Evolutionary conservation across 2,329 filamentous ascomycete genomes (phyloP).

Genomic region (Nemania sp.): DNA sequence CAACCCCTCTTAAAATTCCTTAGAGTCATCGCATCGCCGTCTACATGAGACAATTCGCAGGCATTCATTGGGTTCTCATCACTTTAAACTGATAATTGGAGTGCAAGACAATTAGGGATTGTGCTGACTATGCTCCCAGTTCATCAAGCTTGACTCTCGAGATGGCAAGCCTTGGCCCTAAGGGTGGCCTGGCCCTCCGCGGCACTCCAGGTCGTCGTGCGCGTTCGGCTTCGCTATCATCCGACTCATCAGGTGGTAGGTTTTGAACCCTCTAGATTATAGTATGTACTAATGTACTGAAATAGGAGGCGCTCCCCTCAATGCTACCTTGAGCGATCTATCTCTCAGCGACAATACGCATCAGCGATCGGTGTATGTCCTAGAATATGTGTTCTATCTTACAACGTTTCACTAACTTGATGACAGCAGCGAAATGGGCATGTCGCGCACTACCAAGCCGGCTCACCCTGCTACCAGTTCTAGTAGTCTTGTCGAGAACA

Average conservation of each 20-base stretch:
- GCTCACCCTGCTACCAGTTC: background rate
- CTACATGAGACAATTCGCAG: too few relatives aligned
- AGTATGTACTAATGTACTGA: conserved; percentile 6
- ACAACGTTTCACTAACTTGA: conserved; percentile 3
- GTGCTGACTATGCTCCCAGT: conserved; percentile 1
- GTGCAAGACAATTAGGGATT: background rate
- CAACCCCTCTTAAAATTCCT: background rate
- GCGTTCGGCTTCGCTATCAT: conserved; percentile 25
- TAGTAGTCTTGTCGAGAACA: background rate
- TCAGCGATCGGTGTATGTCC: conserved; percentile 23
- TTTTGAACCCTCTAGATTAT: background rate
- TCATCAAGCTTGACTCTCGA: background rate
- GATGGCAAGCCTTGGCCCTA: conserved; percentile 21
- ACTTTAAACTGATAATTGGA: background rate
- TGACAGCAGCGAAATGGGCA: conserved; percentile 19
- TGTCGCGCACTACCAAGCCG: conserved; percentile 3
- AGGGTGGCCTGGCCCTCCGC: background rate
- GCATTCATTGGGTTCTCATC: background rate
- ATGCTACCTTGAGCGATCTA: conserved; percentile 18
- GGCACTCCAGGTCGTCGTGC: conserved; percentile 10
- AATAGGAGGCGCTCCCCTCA: conserved; percentile 22
- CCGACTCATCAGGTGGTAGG: conserved; percentile 26
- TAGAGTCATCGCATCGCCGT: background rate
- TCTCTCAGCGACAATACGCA: conserved; percentile 14
- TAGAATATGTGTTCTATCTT: background rate